phyloP scores from a whole-genome alignment of 331 rosid genomes.

The Saraca asoca region DNA sequence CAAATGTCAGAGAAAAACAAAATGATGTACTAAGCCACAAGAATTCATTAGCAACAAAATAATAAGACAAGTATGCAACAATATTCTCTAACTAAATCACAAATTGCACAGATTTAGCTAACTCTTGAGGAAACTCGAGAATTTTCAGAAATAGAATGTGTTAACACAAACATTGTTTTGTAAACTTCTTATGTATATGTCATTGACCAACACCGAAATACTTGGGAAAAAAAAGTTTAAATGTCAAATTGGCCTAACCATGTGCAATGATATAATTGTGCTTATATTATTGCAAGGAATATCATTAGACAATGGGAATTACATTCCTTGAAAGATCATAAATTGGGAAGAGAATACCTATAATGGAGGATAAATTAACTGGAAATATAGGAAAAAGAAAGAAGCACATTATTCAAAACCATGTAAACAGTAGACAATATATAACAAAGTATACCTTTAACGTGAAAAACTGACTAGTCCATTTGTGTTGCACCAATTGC shows the following conservation, averaged over 20 bases:
- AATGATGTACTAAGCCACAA: constrained; percentile 8
- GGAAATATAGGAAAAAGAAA: constrained; percentile 13
- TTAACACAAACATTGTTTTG: constrained; percentile 15
- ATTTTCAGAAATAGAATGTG: neutral
- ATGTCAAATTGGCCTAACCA: neutral
- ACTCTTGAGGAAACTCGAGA: constrained; percentile 6
- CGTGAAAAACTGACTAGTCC: constrained; percentile 98
- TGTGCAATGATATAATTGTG: neutral
- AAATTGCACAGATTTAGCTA: neutral
- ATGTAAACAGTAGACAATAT: neutral
- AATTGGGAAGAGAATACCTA: constrained; percentile 5
- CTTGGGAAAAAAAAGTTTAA: constrained; percentile 2
- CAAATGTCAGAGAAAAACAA: neutral
- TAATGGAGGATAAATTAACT: neutral
- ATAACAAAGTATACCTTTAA: constrained; percentile 69
- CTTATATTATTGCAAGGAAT: constrained; percentile 13
- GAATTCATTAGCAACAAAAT: constrained; percentile 26
- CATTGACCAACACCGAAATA: constrained; percentile 10
- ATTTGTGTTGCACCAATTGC: constrained; percentile 96
- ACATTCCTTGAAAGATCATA: neutral
- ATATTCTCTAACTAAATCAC: constrained; percentile 5
- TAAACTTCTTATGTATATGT: neutral
- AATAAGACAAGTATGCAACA: neutral
- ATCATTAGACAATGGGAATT: constrained; percentile 4
- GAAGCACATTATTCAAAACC: constrained; percentile 12